Conservation (phyloP, 495 filamentous ascomycete genomes). For the Tuber aestivum region DNA sequence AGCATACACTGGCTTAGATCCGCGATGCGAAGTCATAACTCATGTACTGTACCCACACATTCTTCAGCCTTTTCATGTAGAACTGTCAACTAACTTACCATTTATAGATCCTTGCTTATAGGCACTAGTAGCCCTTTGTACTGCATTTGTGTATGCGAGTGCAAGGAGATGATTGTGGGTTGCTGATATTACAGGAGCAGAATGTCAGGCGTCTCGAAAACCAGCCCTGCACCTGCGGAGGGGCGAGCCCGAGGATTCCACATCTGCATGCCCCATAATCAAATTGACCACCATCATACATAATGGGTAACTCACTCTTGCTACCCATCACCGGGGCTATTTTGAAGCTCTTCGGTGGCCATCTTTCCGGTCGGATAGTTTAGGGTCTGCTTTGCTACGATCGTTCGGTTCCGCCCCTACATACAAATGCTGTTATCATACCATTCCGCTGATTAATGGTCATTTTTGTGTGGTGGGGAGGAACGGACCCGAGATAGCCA, state of each 20-base stretch:
- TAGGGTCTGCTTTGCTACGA: too few species aligned
- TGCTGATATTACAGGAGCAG: neutral
- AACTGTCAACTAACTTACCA: neutral
- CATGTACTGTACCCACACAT: neutral
- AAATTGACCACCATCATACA: neutral
- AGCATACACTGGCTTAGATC: neutral
- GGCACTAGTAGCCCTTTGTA: too few species aligned
- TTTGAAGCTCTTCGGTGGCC: too few species aligned
- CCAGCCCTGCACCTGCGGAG: conserved; percentile 9
- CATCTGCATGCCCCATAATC: conserved; percentile 19
- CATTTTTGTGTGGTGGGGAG: too few species aligned
- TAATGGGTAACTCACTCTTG: neutral
- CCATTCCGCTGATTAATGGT: too few species aligned
- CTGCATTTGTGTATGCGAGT: neutral
- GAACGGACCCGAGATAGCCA: too few species aligned
- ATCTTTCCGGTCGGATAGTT: too few species aligned
- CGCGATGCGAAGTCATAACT: neutral
- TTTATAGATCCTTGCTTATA: neutral
- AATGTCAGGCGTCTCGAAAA: neutral
- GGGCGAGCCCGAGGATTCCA: conserved; percentile 12
- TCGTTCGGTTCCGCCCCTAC: too few species aligned
- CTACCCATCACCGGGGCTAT: conserved; percentile 42
- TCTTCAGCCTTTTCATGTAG: neutral
- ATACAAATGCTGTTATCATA: too few species aligned
- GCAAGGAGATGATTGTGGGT: neutral